These are phyloP conservation scores for Purpureocillium takamizusanense DNA, from an alignment of 2,329 filamentous ascomycete genomes.

Conservation along the genomic window DNA sequence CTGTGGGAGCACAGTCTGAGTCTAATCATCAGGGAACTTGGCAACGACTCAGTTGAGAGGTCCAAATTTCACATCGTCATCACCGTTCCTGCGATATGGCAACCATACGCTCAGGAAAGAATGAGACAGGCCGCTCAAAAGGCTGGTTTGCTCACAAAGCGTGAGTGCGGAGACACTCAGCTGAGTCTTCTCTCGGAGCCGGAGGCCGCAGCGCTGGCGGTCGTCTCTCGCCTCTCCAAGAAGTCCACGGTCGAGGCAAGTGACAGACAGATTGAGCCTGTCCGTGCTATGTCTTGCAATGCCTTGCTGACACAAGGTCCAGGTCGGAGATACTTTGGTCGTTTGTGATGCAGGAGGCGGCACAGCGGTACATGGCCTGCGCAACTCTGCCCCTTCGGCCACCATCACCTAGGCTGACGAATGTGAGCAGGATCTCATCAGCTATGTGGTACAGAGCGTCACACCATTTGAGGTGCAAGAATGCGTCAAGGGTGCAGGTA, in stretches of 20 bases:
- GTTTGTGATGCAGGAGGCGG: slow-evolving; percentile 28
- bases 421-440: no score
- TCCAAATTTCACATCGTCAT: slow-evolving; percentile 25
- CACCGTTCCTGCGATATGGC: slow-evolving; percentile 37
- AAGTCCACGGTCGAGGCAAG: no score
- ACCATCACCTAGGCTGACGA: no score
- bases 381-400: neutral
- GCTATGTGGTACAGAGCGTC: neutral
- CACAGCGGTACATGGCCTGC: slow-evolving; percentile 16
- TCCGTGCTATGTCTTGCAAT: no score
- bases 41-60: no score
- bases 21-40: no score
- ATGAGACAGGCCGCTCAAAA: slow-evolving; percentile 25
- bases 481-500: slow-evolving; percentile 25
- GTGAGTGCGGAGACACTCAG: slow-evolving; percentile 17
- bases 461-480: slow-evolving; percentile 23
- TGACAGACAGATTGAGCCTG: no score
- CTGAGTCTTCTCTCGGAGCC: slow-evolving; percentile 31
- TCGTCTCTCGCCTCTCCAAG: no score
- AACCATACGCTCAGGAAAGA: slow-evolving; percentile 20
- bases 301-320: neutral
- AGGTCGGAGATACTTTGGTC: slow-evolving; percentile 14
- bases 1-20: no score
- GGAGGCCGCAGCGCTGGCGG: slow-evolving; percentile 16
- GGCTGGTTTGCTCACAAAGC: slow-evolving; percentile 24